These are phyloP conservation scores for Talaromyces ruber DNA, from an alignment of 495 filamentous ascomycete species.

Conservation along the genomic window DNA sequence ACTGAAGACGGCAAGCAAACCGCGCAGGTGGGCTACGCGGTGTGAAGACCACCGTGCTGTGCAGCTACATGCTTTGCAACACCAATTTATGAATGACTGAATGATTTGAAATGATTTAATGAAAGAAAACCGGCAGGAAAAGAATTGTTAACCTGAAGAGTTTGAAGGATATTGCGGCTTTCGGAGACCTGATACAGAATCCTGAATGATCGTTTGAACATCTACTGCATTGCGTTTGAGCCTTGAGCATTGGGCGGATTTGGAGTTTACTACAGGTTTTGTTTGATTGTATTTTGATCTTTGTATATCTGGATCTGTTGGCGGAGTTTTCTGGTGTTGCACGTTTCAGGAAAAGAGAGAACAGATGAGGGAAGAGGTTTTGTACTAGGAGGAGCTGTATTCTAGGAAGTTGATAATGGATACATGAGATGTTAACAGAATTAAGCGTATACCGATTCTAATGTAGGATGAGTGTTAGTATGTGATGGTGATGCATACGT, in stretches of 20 bases:
- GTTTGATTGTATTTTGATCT: background rate
- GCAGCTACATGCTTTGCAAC: background rate
- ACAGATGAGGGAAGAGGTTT: background rate
- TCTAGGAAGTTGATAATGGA: background rate
- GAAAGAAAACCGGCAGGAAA: background rate
- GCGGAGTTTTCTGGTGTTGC: background rate
- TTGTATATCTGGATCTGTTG: background rate
- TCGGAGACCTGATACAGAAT: background rate
- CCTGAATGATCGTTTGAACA: background rate
- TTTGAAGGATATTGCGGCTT: background rate
- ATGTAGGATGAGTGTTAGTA: background rate
- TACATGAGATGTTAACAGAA: background rate
- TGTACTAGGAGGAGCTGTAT: background rate
- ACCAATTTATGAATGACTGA: background rate
- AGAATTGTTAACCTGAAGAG: background rate
- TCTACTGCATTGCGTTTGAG: background rate
- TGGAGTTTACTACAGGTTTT: background rate
- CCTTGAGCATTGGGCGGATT: background rate
- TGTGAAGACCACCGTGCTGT: background rate
- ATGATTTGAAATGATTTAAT: slow-evolving; percentile 2
- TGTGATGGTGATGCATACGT: background rate
- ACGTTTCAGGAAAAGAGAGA: background rate
- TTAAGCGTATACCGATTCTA: background rate
- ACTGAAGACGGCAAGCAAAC: background rate
- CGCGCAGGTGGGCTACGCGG: background rate